Evolutionary conservation across 192 early-diverging fungal species (phyloP).

Genomic region (Coemansia pectinata): DNA sequence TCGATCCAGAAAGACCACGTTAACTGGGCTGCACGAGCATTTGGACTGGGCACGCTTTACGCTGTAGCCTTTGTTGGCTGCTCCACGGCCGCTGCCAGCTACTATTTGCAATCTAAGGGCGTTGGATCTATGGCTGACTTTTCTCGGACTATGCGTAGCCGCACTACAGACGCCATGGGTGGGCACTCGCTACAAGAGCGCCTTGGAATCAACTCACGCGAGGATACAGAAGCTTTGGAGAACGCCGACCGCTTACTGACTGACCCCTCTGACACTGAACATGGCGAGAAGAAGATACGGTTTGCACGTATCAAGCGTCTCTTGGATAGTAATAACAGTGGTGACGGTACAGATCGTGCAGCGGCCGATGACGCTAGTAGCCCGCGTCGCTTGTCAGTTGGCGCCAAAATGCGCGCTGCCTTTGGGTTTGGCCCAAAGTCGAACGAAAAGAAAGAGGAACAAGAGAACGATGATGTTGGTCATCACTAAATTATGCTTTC

Average conservation of each 20-base stretch:
- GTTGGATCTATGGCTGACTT: constrained; percentile 16
- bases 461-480: neutral
- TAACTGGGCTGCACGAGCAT: constrained; percentile 32
- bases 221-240: constrained; percentile 21
- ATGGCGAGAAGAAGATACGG: constrained; percentile 30
- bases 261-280: constrained; percentile 16
- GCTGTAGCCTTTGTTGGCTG: constrained; percentile 36
- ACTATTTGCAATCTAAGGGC: constrained; percentile 35
- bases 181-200: constrained; percentile 23
- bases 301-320: constrained; percentile 33
- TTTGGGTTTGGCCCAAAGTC: constrained; percentile 27
- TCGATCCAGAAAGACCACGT: constrained; percentile 22
- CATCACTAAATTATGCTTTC: neutral
- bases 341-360: neutral
- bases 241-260: constrained; percentile 20
- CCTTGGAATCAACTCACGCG: constrained; percentile 3
- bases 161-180: neutral
- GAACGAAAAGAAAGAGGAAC: neutral
- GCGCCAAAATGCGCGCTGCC: constrained; percentile 36
- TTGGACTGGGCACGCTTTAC: constrained; percentile 48
- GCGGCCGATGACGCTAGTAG: neutral
- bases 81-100: constrained; percentile 18
- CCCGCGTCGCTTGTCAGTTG: constrained; percentile 24
- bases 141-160: constrained; percentile 18
- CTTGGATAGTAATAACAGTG: constrained; percentile 5